Evolutionary conservation across 2,329 filamentous ascomycete genomes (phyloP).

Genomic region (Aspergillus pseudotamarii): DNA sequence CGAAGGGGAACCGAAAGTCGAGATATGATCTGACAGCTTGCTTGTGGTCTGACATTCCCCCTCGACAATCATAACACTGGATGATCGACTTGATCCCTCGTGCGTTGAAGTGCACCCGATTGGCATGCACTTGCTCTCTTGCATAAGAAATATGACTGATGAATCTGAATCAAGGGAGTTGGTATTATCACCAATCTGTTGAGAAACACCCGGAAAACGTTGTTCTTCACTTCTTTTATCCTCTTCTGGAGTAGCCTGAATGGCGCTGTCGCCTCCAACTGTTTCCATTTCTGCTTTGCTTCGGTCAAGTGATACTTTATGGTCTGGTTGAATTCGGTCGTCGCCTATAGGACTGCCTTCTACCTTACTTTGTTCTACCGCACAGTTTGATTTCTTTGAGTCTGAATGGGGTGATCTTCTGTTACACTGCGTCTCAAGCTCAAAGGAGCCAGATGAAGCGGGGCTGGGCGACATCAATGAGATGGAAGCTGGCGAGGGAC

Average conservation of each 20-base stretch:
- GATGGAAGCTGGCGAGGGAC: constrained; percentile 1
- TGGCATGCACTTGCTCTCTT: background rate
- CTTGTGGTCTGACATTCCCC: background rate
- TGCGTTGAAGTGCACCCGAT: background rate
- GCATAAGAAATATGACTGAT: background rate
- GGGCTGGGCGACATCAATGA: constrained; percentile 19
- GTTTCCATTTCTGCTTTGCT: background rate
- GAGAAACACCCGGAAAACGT: background rate
- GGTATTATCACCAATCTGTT: background rate
- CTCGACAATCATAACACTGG: background rate
- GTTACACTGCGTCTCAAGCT: background rate
- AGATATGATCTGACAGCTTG: background rate
- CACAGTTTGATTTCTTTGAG: background rate
- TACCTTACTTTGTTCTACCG: too few relatives aligned
- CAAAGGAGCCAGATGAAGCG: constrained; percentile 3
- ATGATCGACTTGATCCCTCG: background rate
- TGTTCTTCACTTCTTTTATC: background rate
- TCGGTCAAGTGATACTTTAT: background rate
- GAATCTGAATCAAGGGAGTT: background rate
- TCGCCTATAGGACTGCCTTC: too few relatives aligned
- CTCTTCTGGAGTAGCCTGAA: background rate
- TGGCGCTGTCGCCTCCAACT: background rate
- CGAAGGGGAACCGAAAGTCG: background rate
- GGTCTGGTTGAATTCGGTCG: background rate
- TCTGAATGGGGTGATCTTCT: background rate